These are phyloP conservation scores for Candida maesae DNA, from an alignment of 805 yeast genomes.

Conservation along the genomic window DNA sequence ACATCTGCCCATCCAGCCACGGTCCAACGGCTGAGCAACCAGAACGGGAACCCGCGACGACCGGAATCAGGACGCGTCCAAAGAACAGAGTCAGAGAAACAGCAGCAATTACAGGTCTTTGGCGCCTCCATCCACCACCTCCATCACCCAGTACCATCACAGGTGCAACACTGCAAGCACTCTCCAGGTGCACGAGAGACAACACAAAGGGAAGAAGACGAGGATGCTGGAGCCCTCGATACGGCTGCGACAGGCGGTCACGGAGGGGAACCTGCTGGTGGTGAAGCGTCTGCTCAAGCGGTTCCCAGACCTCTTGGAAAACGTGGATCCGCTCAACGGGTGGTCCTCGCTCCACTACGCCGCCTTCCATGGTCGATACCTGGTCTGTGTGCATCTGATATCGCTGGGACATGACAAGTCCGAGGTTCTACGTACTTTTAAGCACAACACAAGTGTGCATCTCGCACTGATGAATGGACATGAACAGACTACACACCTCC, in stretches of 20 bases:
- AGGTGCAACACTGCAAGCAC: background rate
- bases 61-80: background rate
- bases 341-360: constrained; percentile 86
- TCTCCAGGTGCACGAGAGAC: no score
- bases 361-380: constrained; percentile 65
- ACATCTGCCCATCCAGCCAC: no score
- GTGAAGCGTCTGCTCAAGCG: constrained; percentile 63
- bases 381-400: constrained; percentile 58
- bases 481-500: constrained; percentile 67
- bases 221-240: constrained; percentile 58
- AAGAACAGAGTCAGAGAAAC: no score
- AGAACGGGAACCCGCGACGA: background rate
- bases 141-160: no score
- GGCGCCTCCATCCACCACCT: no score
- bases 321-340: constrained; percentile 67
- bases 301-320: constrained; percentile 65
- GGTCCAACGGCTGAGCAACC: no score
- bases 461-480: constrained; percentile 60
- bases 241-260: constrained; percentile 66
- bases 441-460: constrained; percentile 65
- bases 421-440: constrained; percentile 50
- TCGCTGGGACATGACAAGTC: constrained; percentile 51
- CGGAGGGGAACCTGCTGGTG: constrained; percentile 56
- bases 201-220: background rate
- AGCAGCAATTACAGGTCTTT: no score